These are phyloP conservation scores for Lasiosphaeria ovina DNA, from an alignment of 495 filamentous ascomycete genomes.

Conservation along the genomic window DNA sequence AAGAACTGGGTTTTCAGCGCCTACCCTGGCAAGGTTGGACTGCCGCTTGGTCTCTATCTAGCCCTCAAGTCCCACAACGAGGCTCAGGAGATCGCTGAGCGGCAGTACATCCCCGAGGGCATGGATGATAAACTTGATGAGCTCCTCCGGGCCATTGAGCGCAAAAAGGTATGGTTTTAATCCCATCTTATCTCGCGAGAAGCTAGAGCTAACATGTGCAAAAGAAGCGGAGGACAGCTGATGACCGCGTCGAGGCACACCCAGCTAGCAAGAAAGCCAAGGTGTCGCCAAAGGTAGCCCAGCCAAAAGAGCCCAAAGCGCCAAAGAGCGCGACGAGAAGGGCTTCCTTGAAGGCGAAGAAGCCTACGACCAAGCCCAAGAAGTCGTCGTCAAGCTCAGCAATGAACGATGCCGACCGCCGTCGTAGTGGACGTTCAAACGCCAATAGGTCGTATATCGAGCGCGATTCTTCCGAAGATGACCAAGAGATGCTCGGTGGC, in stretches of 20 bases:
- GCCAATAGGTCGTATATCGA: constrained; percentile 47
- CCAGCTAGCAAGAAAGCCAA: constrained; percentile 33
- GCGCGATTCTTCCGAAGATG: constrained; percentile 52
- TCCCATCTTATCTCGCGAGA: not conserved
- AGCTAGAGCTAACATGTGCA: not conserved
- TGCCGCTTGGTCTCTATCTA: constrained; percentile 75
- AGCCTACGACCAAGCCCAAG: constrained; percentile 12
- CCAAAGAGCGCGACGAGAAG: constrained; percentile 9
- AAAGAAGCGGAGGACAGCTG: constrained; percentile 49
- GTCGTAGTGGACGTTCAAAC: constrained; percentile 51
- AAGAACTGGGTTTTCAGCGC: constrained; percentile 76
- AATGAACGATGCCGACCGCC: constrained; percentile 38
- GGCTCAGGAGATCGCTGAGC: constrained; percentile 80
- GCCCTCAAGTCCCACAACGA: constrained; percentile 70
- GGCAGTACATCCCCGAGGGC: constrained; percentile 77
- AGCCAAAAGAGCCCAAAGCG: constrained; percentile 18
- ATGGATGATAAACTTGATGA: constrained; percentile 74
- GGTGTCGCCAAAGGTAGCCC: constrained; percentile 28
- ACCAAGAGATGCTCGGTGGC: constrained; percentile 57
- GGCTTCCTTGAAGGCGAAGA: constrained; percentile 8
- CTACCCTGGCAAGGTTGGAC: constrained; percentile 74
- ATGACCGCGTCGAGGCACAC: constrained; percentile 39
- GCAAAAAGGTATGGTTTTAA: constrained; percentile 48
- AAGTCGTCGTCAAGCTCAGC: constrained; percentile 35
- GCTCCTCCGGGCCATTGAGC: constrained; percentile 53